phyloP scores from a whole-genome alignment of 2,329 filamentous ascomycete genomes.

The Byssoonygena ceratinophila region DNA sequence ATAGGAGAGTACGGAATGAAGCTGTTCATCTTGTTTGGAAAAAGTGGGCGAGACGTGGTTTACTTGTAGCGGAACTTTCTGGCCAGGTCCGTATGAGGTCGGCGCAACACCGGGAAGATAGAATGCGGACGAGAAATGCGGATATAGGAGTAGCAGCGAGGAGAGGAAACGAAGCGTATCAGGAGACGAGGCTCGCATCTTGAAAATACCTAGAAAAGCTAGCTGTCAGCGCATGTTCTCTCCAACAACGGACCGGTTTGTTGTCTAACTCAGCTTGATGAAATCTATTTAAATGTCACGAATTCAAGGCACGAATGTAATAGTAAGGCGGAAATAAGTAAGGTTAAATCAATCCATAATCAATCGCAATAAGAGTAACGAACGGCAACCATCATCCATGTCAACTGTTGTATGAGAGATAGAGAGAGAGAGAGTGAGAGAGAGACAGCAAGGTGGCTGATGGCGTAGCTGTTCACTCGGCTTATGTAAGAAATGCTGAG shows the following conservation, averaged over 20 bases:
- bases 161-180: conserved; percentile 25
- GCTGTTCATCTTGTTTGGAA: conserved; percentile 61
- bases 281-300: background rate
- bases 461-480: too few species aligned
- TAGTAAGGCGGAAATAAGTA: too few species aligned
- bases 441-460: too few species aligned
- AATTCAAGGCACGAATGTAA: background rate
- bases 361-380: background rate
- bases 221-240: background rate
- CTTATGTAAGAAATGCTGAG: too few species aligned
- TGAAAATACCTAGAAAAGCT: conserved; percentile 15
- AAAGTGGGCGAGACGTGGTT: conserved; percentile 85
- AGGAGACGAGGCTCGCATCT: conserved; percentile 27
- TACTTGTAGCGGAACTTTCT: conserved; percentile 76
- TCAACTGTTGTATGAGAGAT: background rate
- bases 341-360: background rate
- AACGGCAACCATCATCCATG: background rate
- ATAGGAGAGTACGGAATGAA: conserved; percentile 88
- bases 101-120: conserved; percentile 95
- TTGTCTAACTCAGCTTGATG: background rate
- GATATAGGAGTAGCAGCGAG: conserved; percentile 25
- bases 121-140: conserved; percentile 54
- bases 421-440: background rate
- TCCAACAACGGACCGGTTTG: background rate
- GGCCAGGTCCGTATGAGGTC: conserved; percentile 73